These are phyloP conservation scores for Mycena pura DNA, from an alignment of 768 basidiomycete species.

Conservation along the genomic window DNA sequence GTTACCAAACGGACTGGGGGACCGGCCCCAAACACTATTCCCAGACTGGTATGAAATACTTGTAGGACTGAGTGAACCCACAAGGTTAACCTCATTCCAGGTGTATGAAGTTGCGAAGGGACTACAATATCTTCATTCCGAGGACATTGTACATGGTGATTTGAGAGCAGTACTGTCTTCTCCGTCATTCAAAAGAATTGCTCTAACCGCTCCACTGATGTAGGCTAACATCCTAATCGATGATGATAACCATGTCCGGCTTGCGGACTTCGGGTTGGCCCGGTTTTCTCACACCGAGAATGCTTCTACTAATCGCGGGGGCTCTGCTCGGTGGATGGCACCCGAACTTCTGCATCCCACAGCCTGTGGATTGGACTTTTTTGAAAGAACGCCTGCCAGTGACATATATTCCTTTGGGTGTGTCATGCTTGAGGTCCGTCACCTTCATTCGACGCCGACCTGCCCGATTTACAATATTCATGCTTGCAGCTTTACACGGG, in stretches of 20 bases:
- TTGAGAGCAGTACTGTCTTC: neutral
- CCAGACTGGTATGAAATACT: neutral
- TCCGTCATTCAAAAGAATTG: neutral
- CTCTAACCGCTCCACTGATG: neutral
- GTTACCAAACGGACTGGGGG: neutral
- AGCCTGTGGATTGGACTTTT: neutral
- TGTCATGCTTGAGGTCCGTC: neutral
- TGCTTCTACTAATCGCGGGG: neutral
- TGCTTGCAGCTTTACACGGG: neutral
- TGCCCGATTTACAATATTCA: neutral
- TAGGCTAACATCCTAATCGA: neutral
- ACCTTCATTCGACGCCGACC: too few relatives aligned
- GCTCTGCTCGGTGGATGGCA: neutral
- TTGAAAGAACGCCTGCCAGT: neutral
- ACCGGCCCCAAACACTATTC: neutral
- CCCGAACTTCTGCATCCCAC: neutral
- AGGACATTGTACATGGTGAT: neutral
- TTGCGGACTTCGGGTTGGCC: neutral
- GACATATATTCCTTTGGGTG: constrained; percentile 1
- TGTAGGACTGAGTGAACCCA: neutral
- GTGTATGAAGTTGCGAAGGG: neutral
- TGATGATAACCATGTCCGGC: neutral
- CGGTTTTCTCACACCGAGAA: neutral
- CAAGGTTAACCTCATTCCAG: neutral
- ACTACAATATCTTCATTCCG: constrained; percentile 2